Conservation (phyloP, 2,329 filamentous ascomycete species). For the Alternaria sp. region DNA sequence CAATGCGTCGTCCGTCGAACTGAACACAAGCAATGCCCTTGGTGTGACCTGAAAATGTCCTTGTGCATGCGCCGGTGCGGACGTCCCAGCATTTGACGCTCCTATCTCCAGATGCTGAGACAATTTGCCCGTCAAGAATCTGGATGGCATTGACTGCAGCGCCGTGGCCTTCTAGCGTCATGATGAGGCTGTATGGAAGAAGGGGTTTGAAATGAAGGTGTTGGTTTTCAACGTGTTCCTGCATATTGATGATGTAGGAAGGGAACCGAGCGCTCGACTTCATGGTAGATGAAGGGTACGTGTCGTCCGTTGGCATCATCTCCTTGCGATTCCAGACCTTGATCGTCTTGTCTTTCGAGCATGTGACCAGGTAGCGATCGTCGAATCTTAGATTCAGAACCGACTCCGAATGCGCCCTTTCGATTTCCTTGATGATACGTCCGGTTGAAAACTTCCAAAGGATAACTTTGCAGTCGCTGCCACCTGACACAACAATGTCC, state of each 20-base stretch:
- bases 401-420: conserved; percentile 83
- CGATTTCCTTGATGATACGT: conserved; percentile 77
- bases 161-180: conserved; percentile 81
- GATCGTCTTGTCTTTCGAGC: conserved; percentile 96
- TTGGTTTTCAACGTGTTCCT: conserved; percentile 46
- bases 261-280: conserved; percentile 59
- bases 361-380: conserved; percentile 89
- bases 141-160: conserved; percentile 98
- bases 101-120: conserved; percentile 93
- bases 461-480: conserved; percentile 90
- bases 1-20: conserved; percentile 91
- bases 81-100: conserved; percentile 96
- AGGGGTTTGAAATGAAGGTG: conserved; percentile 63
- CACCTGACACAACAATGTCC: conserved; percentile 93
- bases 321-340: conserved; percentile 88
- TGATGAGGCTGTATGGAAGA: conserved; percentile 78
- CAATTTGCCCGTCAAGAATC: conserved; percentile 83
- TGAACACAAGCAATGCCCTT: conserved; percentile 99
- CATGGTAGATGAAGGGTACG: conserved; percentile 52
- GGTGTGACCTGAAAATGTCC: conserved; percentile 84
- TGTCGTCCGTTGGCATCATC: conserved; percentile 51
- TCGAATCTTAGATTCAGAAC: conserved; percentile 95
- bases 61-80: conserved; percentile 76
- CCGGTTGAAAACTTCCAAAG: conserved; percentile 95
- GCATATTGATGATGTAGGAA: conserved; percentile 64